Conservation (phyloP, 768 basidiomycete species). For the Xanthoconium stramineum region DNA sequence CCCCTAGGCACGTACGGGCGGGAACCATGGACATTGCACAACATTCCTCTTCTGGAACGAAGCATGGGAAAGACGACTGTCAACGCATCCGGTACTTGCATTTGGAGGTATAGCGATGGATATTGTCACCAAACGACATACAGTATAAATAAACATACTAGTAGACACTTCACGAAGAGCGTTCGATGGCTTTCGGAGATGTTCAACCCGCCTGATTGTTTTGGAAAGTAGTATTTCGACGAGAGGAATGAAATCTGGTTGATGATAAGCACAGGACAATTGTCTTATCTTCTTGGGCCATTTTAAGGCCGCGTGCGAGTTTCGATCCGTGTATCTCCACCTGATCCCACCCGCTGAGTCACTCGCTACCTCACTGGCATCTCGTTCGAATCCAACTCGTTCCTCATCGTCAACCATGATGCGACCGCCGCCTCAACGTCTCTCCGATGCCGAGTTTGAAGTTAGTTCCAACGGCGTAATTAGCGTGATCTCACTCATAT, state of each 20-base stretch:
- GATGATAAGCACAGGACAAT: too few species aligned
- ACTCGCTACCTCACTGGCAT: neutral
- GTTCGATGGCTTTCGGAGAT: conserved; percentile 19
- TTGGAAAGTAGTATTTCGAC: neutral
- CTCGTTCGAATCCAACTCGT: neutral
- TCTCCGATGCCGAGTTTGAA: conserved; percentile 19
- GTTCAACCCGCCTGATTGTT: too few species aligned
- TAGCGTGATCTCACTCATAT: neutral
- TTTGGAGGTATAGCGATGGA: conserved; percentile 31
- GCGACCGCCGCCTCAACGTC: neutral
- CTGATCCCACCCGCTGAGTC: neutral
- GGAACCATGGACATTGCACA: conserved; percentile 19
- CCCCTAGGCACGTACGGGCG: neutral
- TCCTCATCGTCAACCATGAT: neutral
- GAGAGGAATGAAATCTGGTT: conserved; percentile 25
- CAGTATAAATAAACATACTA: conserved; percentile 33
- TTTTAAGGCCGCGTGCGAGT: conserved; percentile 5
- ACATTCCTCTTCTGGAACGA: conserved; percentile 30
- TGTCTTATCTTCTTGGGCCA: conserved; percentile 7
- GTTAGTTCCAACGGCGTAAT: conserved; percentile 8
- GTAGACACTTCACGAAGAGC: conserved; percentile 27
- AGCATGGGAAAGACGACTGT: conserved; percentile 29
- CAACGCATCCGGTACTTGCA: conserved; percentile 31
- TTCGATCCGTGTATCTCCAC: neutral
- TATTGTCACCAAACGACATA: conserved; percentile 25